These are phyloP conservation scores for Penicillium frequentans DNA, from an alignment of 2,329 filamentous ascomycete genomes.

Conservation along the genomic window DNA sequence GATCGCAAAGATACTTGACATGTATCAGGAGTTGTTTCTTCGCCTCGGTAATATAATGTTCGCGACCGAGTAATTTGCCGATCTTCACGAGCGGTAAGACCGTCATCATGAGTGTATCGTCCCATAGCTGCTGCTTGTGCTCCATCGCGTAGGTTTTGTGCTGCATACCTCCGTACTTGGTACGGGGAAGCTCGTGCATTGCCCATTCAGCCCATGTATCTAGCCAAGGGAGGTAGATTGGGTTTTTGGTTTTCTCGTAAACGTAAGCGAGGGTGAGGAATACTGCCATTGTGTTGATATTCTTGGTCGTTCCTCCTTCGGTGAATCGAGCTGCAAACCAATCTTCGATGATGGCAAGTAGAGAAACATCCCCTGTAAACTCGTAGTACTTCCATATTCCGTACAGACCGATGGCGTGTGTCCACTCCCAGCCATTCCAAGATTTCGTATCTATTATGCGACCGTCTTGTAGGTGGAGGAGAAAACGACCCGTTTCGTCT, in stretches of 20 bases:
- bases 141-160: slow-evolving; percentile 71
- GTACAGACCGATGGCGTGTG: slow-evolving; percentile 76
- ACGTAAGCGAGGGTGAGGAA: slow-evolving; percentile 74
- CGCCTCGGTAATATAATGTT: slow-evolving; percentile 74
- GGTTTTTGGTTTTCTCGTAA: slow-evolving; percentile 72
- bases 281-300: slow-evolving; percentile 82
- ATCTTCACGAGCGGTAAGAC: slow-evolving; percentile 79
- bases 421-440: slow-evolving; percentile 77
- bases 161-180: slow-evolving; percentile 70
- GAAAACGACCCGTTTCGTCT: slow-evolving; percentile 72
- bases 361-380: slow-evolving; percentile 62
- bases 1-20: slow-evolving; percentile 75
- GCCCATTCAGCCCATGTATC: slow-evolving; percentile 83
- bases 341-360: slow-evolving; percentile 66
- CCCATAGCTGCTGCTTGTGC: slow-evolving; percentile 77
- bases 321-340: slow-evolving; percentile 72
- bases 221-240: slow-evolving; percentile 72
- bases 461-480: slow-evolving; percentile 69
- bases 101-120: slow-evolving; percentile 87
- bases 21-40: slow-evolving; percentile 76
- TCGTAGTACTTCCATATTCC: slow-evolving; percentile 81
- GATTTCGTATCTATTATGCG: slow-evolving; percentile 80
- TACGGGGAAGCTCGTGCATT: slow-evolving; percentile 72
- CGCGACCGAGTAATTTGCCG: slow-evolving; percentile 66
- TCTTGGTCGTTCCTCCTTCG: slow-evolving; percentile 74